Conservation (phyloP, 2,329 filamentous ascomycete genomes). For the Bipolaris bicolor region DNA sequence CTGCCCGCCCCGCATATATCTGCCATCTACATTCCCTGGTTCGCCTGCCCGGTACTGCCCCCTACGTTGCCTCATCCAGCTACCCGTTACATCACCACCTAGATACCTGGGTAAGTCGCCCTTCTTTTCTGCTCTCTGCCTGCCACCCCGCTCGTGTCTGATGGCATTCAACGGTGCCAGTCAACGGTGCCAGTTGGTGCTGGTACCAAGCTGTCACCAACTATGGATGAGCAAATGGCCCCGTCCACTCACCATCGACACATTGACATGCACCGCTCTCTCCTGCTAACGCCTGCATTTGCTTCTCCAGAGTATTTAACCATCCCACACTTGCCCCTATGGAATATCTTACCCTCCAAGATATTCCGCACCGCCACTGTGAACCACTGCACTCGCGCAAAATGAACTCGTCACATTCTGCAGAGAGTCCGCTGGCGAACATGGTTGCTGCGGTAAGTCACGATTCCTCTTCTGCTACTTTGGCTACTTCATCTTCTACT, state of each 20-base stretch:
- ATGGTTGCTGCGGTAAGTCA: slow-evolving; percentile 42
- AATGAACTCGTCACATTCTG: slow-evolving; percentile 36
- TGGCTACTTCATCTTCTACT: slow-evolving; percentile 1
- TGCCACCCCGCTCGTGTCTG: slow-evolving; percentile 9
- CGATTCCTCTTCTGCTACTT: slow-evolving; percentile 13
- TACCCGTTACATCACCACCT: slow-evolving; percentile 17
- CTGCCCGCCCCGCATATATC: slow-evolving; percentile 15
- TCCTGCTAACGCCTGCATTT: slow-evolving; percentile 5
- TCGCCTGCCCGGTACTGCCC: slow-evolving; percentile 14
- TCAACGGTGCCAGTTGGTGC: slow-evolving; percentile 10
- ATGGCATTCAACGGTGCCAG: slow-evolving; percentile 14
- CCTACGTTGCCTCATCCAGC: slow-evolving; percentile 10
- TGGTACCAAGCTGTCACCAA: slow-evolving; percentile 21
- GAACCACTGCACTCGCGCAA: slow-evolving; percentile 36
- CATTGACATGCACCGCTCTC: slow-evolving; percentile 2
- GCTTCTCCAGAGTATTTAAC: slow-evolving; percentile 22
- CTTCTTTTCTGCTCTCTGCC: not conserved
- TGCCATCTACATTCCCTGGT: slow-evolving; percentile 13
- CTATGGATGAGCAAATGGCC: slow-evolving; percentile 10
- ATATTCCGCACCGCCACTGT: slow-evolving; percentile 45
- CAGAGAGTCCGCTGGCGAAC: slow-evolving; percentile 31
- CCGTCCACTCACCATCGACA: slow-evolving; percentile 13
- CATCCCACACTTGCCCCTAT: slow-evolving; percentile 23
- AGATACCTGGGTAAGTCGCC: slow-evolving; percentile 17
- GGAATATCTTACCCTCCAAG: slow-evolving; percentile 50